These are phyloP conservation scores for Helichrysum umbraculigerum DNA, from an alignment of 129 eudicot species.

Conservation along the genomic window DNA sequence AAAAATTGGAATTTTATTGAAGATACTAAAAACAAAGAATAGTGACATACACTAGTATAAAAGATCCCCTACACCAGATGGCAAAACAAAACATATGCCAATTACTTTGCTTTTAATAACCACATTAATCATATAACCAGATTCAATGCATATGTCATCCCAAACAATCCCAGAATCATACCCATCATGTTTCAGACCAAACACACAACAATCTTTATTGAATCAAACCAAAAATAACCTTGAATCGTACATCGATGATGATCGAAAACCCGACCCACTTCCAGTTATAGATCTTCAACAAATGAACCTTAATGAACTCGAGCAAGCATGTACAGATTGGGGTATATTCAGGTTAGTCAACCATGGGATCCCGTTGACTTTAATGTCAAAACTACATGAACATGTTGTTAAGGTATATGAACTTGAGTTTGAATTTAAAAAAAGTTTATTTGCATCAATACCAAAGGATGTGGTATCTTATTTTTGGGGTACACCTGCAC, in stretches of 20 bases:
- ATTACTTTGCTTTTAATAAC: not conserved
- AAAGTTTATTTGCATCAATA: constrained; percentile 25
- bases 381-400: constrained; percentile 41
- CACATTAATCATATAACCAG: constrained; percentile 25
- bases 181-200: constrained; percentile 39
- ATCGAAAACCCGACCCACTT: constrained; percentile 34
- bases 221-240: not conserved
- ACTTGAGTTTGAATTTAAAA: constrained; percentile 51
- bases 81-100: not conserved
- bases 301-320: constrained; percentile 25
- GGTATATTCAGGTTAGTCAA: constrained; percentile 78
- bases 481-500: constrained; percentile 84
- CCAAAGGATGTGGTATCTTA: constrained; percentile 49
- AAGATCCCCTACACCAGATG: not conserved
- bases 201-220: not conserved
- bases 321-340: constrained; percentile 63
- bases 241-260: not conserved
- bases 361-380: constrained; percentile 64
- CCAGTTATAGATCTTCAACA: constrained; percentile 47
- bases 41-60: too few species aligned
- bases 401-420: constrained; percentile 38
- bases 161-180: constrained; percentile 16
- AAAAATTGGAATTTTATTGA: too few species aligned
- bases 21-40: too few species aligned
- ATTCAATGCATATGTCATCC: constrained; percentile 33